Percentiles rank a stretch among this genome's conserved stretches.
Evolutionary conservation across 106 monocot species (phyloP).

Genomic region (Platanthera zijinensis): DNA sequence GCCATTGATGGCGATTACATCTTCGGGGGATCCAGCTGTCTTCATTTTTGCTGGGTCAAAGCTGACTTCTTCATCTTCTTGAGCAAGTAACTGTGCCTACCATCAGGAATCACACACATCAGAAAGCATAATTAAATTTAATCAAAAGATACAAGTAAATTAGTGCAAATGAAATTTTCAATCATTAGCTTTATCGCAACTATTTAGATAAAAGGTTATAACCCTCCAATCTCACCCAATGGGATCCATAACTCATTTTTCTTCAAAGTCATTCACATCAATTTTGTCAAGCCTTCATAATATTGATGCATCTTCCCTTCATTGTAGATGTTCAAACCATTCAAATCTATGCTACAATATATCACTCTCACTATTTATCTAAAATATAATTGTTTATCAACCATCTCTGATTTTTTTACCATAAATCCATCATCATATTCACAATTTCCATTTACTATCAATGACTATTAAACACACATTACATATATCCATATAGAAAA

Average conservation of each 20-base stretch:
- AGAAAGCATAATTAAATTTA: neutral
- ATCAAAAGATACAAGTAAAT: neutral
- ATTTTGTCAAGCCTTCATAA: neutral
- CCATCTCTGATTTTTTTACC: neutral
- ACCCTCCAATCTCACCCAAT: too few species aligned
- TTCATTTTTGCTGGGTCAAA: slow-evolving; percentile 9
- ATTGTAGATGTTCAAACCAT: neutral
- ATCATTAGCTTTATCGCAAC: neutral
- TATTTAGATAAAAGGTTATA: neutral
- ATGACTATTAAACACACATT: neutral
- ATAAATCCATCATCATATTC: neutral
- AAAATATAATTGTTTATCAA: neutral
- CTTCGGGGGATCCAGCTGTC: slow-evolving; percentile 14
- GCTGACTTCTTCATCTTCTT: slow-evolving; percentile 43
- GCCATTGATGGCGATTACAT: slow-evolving; percentile 15
- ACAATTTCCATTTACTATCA: neutral
- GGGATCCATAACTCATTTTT: neutral
- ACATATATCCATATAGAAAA: neutral
- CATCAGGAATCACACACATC: neutral
- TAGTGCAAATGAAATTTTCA: neutral
- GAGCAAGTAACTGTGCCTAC: slow-evolving; percentile 79
- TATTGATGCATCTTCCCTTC: neutral
- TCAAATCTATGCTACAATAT: neutral
- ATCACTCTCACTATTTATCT: neutral
- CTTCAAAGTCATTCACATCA: neutral